phyloP scores from a whole-genome alignment of 2,329 filamentous ascomycete genomes.

The Aspergillus intermedius region DNA sequence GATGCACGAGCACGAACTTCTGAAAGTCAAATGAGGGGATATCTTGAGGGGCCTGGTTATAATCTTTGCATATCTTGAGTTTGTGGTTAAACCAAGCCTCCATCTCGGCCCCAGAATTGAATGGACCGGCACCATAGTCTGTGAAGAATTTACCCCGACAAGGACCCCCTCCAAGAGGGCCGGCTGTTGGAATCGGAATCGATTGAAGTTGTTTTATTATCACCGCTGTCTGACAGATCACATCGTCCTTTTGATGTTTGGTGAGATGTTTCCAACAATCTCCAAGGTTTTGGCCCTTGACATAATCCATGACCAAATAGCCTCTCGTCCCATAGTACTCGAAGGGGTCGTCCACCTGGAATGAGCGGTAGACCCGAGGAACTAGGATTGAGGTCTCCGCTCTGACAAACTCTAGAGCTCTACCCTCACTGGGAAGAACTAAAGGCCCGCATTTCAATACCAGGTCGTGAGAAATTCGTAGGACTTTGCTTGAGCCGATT shows the following conservation, averaged over 20 bases:
- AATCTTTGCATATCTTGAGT: conserved; percentile 12
- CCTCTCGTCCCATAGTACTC: conserved; percentile 11
- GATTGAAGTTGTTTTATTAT: conserved; percentile 14
- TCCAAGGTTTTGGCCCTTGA: conserved; percentile 15
- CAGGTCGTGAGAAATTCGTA: conserved; percentile 11
- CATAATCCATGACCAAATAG: conserved; percentile 21
- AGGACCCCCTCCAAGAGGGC: conserved; percentile 12
- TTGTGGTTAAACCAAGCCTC: conserved; percentile 20
- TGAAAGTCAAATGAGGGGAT: conserved; percentile 9
- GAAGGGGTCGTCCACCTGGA: conserved; percentile 10
- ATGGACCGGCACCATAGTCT: conserved; percentile 14
- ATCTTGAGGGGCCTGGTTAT: conserved; percentile 8
- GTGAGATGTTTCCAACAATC: conserved; percentile 14
- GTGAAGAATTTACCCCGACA: conserved; percentile 12
- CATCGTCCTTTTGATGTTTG: conserved; percentile 7
- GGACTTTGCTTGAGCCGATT: conserved; percentile 11
- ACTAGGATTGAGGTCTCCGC: conserved; percentile 10
- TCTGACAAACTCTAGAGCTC: conserved; percentile 10
- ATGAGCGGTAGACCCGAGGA: conserved; percentile 15
- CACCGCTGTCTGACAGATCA: conserved; percentile 10
- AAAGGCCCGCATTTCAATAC: conserved; percentile 12
- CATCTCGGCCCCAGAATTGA: conserved; percentile 8
- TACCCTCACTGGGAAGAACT: conserved; percentile 12
- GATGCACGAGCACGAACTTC: conserved; percentile 10
- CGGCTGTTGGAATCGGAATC: conserved; percentile 6